These are phyloP conservation scores for Brassica rapa DNA, from an alignment of 345 rosid species.

Conservation along the genomic window DNA sequence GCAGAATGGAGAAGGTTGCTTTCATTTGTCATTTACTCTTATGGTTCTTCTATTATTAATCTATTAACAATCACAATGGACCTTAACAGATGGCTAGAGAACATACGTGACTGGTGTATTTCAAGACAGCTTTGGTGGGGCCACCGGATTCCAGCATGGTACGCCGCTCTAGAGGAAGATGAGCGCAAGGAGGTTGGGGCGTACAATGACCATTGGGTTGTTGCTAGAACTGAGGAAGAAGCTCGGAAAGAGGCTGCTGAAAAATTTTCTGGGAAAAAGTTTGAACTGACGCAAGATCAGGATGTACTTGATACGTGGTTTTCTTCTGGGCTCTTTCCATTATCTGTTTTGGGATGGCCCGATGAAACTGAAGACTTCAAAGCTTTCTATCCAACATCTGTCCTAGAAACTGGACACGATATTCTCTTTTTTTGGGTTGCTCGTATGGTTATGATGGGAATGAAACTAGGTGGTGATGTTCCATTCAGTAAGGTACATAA, in stretches of 20 bases:
- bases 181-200: conserved; percentile 67
- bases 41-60: not conserved
- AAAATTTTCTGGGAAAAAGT: conserved; percentile 68
- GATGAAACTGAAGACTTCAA: conserved; percentile 82
- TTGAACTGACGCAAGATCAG: conserved; percentile 77
- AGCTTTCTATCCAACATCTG: conserved; percentile 85
- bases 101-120: conserved; percentile 86
- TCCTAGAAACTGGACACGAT: conserved; percentile 97
- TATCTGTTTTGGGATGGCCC: conserved; percentile 91
- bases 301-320: conserved; percentile 50
- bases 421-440: conserved; percentile 98
- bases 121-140: conserved; percentile 99
- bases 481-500: conserved; percentile 74
- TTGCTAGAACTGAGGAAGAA: conserved; percentile 68
- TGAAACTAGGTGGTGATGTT: conserved; percentile 76
- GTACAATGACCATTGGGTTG: conserved; percentile 86
- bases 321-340: conserved; percentile 85
- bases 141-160: conserved; percentile 89
- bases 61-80: conserved; percentile 28
- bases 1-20: conserved; percentile 66
- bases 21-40: not conserved
- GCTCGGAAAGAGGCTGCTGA: conserved; percentile 58
- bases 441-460: conserved; percentile 94
- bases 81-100: conserved; percentile 80
- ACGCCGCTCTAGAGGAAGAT: conserved; percentile 72